Base-by-base conservation (phyloP, 2,329 filamentous ascomycete species). In the Fusarium sp. region DNA sequence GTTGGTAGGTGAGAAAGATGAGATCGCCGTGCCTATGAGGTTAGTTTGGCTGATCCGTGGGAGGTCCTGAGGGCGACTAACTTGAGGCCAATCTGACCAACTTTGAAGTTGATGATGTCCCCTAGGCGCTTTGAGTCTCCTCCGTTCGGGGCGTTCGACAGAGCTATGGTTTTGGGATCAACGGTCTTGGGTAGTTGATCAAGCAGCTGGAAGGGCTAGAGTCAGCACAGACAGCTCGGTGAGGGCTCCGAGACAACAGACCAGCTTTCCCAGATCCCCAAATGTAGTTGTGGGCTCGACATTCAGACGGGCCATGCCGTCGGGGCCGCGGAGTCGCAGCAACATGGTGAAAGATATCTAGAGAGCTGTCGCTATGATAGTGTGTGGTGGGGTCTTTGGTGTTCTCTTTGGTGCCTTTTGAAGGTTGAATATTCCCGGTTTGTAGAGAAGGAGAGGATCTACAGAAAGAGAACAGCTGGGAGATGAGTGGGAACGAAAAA, bases 271-370 rank as follows among this genome's bases (percentile, higher is more conserved):
- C 47, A 92, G 84, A n/a, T 89, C 84, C 47, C 84, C 86, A 81
- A 98, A 98, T 1, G 91, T 91, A 72, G 93, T 91, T 47, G 89
- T 87, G 57, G 92, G 89, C 77, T 95, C 91, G 76, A 97, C 90
- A 58, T 88, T 93, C 79, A 98, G 87, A 77, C 96, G 93, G 83
- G 95, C 92, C 87, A 96, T 96, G 85, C 96, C 96, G 85, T 98
- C 95, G 74, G 94, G 94, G 81, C 95, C 95, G 79, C 95, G 92
- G 77, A 98, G 93, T 82, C 95, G 91, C 64, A 98, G 87, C 80
- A 98, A 88, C 91, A 98, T 98, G 74, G 80, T 84, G 80, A 47
- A 41, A 31, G 48, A 52, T 63, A 49, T 33, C 28, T 28, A 17
- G 49, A 63, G 52, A 63, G 45, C 42, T 69, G 70, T 49, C 56